phyloP scores from a whole-genome alignment of 2,329 filamentous ascomycete species.

The Neonectria faginata region DNA sequence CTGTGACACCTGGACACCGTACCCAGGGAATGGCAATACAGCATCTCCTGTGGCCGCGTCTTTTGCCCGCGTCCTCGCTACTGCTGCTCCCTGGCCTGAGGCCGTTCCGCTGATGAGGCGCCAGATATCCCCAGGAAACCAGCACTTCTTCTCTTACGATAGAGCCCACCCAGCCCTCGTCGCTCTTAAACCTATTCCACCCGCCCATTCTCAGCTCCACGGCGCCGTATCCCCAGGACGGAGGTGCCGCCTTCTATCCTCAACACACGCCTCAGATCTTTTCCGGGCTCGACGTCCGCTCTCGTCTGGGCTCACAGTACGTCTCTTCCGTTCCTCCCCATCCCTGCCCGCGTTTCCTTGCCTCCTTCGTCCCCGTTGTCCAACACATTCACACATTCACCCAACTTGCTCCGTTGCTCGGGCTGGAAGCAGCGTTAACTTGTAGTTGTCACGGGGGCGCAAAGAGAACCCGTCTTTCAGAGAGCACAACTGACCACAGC shows the following conservation, averaged over 20 bases:
- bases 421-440: neutral
- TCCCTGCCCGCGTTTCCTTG: neutral
- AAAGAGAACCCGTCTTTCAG: constrained; percentile 6
- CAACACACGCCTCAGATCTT: constrained; percentile 59
- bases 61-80: constrained; percentile 41
- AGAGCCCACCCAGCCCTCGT: constrained; percentile 64
- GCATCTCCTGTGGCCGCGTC: constrained; percentile 44
- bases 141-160: constrained; percentile 64
- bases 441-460: constrained; percentile 1
- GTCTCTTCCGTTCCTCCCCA: constrained; percentile 45
- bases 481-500: constrained; percentile 37
- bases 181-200: constrained; percentile 65
- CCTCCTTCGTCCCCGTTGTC: neutral
- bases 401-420: neutral
- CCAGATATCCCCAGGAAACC: constrained; percentile 68
- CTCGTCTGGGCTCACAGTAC: constrained; percentile 67
- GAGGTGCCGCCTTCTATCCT: constrained; percentile 60
- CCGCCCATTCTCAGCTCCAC: constrained; percentile 60
- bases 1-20: constrained; percentile 47
- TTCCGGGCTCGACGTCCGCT: constrained; percentile 63
- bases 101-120: constrained; percentile 44
- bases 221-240: constrained; percentile 63
- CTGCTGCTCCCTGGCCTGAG: constrained; percentile 35
- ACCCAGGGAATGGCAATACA: constrained; percentile 48
- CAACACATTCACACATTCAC: no score